Base-by-base conservation (phyloP, 768 basidiomycete species). In the Kwoniella sp. region DNA sequence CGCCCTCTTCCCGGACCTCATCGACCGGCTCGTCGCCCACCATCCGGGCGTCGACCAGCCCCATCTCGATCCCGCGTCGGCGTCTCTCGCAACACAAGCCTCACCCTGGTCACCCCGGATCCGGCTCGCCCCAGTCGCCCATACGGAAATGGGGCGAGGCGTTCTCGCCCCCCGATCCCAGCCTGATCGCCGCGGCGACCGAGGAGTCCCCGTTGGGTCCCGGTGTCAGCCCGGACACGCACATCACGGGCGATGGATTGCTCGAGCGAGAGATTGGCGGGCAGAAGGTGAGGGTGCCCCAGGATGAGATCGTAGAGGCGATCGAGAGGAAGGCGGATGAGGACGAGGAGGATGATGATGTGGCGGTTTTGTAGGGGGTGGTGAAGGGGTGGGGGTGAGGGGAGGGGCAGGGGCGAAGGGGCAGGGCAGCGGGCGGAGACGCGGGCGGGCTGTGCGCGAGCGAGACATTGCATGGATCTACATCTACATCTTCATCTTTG, bases 141-240 rank as follows among this genome's bases (percentile, higher is more conserved):
- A 39, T 23, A 2, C 25, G 37, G 17, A 43, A 33, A 37, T 54
- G 44, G 37, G 43, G 39, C 10, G 42, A 54, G 26, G 67, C 57
- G 10, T 63, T 70, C n/a, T 72, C 71, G 0, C 72, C 73, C 2
- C 69, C 71, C 1, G 73, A 73, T 44, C 54, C 70, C 1, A 55
- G 62, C 14, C 45, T 76, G n/a, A 48, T 70, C 11, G 46, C 59
- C 2, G 68, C 71, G 1, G 60, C 70, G 1, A 46, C 61, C 4
- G 46, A 57, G 10, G 59, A 65, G 6, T 60, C 57, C 37, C 74
- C 73, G 0, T 50, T 72, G 0, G 74, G 74, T 19, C 74, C 69
- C 2, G 74, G 74, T 10, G 74, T 75, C 23, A 57, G 57, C 10
- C 17, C 54, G 1, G 71, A 73, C 46, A 67, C 59, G 15, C 47